Conservation (phyloP, 2,329 filamentous ascomycete genomes). For the Aspergillus hortae region DNA sequence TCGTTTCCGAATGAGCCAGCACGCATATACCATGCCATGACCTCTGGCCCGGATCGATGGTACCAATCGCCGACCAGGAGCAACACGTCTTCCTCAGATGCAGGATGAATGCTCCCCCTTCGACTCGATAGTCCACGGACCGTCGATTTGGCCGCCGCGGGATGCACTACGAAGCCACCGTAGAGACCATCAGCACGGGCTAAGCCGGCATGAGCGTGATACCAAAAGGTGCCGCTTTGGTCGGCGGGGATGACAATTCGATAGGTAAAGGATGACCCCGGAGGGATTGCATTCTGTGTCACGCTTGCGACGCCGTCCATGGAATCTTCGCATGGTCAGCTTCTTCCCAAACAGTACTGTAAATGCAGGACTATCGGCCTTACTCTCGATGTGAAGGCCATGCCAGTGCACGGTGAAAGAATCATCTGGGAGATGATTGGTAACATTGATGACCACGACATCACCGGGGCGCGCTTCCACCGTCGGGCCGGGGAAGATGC, state of each 20-base stretch:
- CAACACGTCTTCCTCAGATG: constrained; percentile 40
- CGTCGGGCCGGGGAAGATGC: constrained; percentile 48
- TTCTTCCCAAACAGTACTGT: background rate
- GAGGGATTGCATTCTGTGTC: constrained; percentile 63
- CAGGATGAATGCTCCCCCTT: constrained; percentile 11
- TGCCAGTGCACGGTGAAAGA: constrained; percentile 47
- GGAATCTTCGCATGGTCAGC: constrained; percentile 18
- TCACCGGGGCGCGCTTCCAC: constrained; percentile 49
- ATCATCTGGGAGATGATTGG: constrained; percentile 40
- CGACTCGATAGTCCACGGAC: constrained; percentile 15
- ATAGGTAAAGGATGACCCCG: constrained; percentile 51
- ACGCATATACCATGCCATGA: constrained; percentile 44
- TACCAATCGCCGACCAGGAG: constrained; percentile 52
- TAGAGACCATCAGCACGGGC: constrained; percentile 47
- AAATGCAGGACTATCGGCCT: background rate
- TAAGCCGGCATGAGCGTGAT: constrained; percentile 45
- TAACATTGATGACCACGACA: constrained; percentile 41
- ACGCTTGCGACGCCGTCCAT: constrained; percentile 70
- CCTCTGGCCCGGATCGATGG: constrained; percentile 39
- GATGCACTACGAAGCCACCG: constrained; percentile 47
- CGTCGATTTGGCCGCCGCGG: constrained; percentile 25
- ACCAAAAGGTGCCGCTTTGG: constrained; percentile 49
- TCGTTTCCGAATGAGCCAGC: constrained; percentile 44
- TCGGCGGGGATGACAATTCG: constrained; percentile 36
- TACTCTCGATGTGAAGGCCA: constrained; percentile 43